Conservation (phyloP, 305 asterid species). For the Rubia tinctorum region DNA sequence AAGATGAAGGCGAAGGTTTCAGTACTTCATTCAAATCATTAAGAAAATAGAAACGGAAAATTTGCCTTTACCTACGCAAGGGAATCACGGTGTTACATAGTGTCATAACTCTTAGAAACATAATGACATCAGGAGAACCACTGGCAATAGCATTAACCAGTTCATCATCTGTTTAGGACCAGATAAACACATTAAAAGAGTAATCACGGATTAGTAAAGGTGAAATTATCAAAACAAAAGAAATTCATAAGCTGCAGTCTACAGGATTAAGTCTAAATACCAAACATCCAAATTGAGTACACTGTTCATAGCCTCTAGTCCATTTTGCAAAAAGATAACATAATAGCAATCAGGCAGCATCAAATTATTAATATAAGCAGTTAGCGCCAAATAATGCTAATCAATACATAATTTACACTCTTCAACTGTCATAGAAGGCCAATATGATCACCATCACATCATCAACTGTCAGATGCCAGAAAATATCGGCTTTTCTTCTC, state of each 20-base stretch:
- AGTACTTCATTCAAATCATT: background rate
- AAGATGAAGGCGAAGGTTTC: background rate
- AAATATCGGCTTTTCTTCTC: background rate
- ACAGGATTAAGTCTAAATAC: background rate
- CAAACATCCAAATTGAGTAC: slow-evolving; percentile 2
- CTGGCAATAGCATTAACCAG: slow-evolving; percentile 63
- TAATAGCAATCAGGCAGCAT: background rate
- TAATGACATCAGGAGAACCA: slow-evolving; percentile 68
- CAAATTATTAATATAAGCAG: background rate
- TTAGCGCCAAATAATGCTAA: background rate
- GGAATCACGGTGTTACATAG: slow-evolving; percentile 95
- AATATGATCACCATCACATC: background rate
- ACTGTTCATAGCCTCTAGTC: background rate
- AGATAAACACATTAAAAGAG: slow-evolving; percentile 12
- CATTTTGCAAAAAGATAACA: background rate
- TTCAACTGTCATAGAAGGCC: background rate
- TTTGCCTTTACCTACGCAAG: slow-evolving; percentile 51
- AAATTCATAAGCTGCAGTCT: background rate
- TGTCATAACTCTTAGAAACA: slow-evolving; percentile 84
- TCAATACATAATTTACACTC: background rate
- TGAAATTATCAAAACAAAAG: background rate
- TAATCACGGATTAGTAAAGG: background rate
- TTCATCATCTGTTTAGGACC: slow-evolving; percentile 53
- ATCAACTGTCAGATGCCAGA: background rate
- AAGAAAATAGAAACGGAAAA: background rate